Percentiles rank a stretch among this genome's conserved stretches.
These are phyloP conservation scores for Phalaenopsis hybrid DNA, from an alignment of 116 monocot genomes.

Conservation along the genomic window DNA sequence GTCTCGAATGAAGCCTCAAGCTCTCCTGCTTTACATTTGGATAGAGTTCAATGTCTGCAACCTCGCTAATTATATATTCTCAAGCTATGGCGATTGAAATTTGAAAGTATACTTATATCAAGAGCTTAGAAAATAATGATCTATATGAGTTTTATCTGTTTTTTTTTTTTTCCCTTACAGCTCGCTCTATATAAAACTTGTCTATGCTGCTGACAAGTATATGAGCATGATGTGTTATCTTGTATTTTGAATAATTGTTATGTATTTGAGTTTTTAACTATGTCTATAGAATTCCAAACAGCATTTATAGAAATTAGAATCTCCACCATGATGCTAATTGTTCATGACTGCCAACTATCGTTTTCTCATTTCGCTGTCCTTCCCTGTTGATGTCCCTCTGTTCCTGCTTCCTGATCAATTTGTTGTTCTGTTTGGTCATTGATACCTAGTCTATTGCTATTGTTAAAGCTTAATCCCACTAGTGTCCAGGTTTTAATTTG, in stretches of 20 bases:
- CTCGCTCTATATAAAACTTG: neutral
- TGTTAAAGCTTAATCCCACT: neutral
- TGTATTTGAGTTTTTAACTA: neutral
- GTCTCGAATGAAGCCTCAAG: too few species aligned
- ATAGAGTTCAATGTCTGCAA: too few species aligned
- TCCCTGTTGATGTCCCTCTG: neutral
- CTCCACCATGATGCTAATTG: too few species aligned
- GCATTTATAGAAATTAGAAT: neutral
- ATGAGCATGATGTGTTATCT: neutral
- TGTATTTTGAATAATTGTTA: neutral
- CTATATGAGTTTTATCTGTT: neutral
- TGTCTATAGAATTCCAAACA: neutral
- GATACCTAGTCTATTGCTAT: neutral
- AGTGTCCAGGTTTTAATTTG: neutral
- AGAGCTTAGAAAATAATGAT: neutral
- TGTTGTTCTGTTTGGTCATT: neutral
- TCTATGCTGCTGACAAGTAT: neutral
- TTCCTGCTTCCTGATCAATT: neutral
- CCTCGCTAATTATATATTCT: neutral
- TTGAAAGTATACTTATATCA: neutral
- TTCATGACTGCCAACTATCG: neutral
- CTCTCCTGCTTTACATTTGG: too few species aligned
- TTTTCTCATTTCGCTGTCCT: neutral
- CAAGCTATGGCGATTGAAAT: neutral
- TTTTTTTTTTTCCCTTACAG: neutral